A percentile compares a stretch with the other conserved stretches of the same genome.
phyloP scores from a whole-genome alignment of 1,139 yeast species.

The Taphrina pruni region DNA sequence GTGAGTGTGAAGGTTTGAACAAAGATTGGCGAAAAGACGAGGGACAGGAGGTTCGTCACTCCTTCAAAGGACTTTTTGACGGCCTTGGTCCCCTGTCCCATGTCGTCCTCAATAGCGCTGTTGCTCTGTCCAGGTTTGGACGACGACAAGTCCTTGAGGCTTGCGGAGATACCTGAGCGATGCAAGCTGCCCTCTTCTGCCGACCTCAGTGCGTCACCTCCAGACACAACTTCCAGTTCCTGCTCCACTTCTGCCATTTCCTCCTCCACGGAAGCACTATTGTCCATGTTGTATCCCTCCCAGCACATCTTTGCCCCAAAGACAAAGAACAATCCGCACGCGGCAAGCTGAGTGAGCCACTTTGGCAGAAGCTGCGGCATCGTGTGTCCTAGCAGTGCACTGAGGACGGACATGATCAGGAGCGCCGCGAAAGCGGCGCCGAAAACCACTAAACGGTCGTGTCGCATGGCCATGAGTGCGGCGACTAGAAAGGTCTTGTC shows the following conservation, averaged over 20 bases:
- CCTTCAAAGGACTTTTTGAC: slow-evolving; percentile 49
- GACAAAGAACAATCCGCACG: slow-evolving; percentile 77
- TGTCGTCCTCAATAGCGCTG: background rate
- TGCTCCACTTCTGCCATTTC: slow-evolving; percentile 97
- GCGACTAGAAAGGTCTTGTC: slow-evolving; percentile 97
- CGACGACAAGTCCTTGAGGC: background rate
- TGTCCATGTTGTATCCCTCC: slow-evolving; percentile 85
- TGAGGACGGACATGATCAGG: slow-evolving; percentile 85
- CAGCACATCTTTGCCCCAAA: slow-evolving; percentile 77
- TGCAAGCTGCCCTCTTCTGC: slow-evolving; percentile 48
- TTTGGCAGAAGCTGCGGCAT: slow-evolving; percentile 83
- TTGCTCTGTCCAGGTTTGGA: background rate
- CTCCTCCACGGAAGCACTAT: slow-evolving; percentile 81
- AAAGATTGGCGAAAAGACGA: slow-evolving; percentile 85
- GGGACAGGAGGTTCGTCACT: slow-evolving; percentile 62
- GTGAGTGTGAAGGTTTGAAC: slow-evolving; percentile 96
- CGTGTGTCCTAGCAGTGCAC: slow-evolving; percentile 91
- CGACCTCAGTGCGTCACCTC: slow-evolving; percentile 46
- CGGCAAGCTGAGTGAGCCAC: slow-evolving; percentile 77
- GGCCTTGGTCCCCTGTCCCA: slow-evolving; percentile 42
- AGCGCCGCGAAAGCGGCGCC: slow-evolving; percentile 86
- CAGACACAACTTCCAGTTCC: slow-evolving; percentile 70
- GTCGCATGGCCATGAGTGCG: slow-evolving; percentile 97
- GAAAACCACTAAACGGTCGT: slow-evolving; percentile 79
- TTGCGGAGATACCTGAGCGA: slow-evolving; percentile 1